Base-by-base conservation (phyloP, 495 filamentous ascomycete species). In the Mytilinidion resinicola region DNA sequence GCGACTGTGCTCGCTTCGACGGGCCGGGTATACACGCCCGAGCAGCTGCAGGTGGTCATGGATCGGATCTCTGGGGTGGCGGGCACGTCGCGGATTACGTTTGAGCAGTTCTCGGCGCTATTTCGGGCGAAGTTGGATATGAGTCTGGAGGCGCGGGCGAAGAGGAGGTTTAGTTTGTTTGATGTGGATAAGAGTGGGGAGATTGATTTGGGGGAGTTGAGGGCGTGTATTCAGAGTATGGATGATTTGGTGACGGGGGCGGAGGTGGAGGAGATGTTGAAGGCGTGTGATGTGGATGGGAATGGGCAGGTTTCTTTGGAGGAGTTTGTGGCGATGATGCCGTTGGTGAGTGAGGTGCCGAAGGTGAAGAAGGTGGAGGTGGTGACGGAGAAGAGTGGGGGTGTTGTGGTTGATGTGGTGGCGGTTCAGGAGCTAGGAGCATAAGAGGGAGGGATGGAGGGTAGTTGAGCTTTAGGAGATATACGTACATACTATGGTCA, bases 261-360 rank as follows among this genome's bases (percentile, higher is more conserved):
- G 4, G 56, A 59, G 38, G 20, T 59, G 5, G 37, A 38, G 6
- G 56, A 59, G 47, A 59, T 59, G 56, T 52, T 59, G 56, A 52
- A 52, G 37, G 53, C 17, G 21, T 59, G 56, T 34, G 56, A 59
- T 43, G 44, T 38, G 2, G 33, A 59, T 52, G 36, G 36, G 10
- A 41, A 59, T 34, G 56, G 56, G 21, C 30, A 44, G 19, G 53
- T 59, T 17, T 59, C 56, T 1, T 52, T 52, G 20, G 56, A 59
- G 56, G 56, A 59, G 49, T 59, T 59, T 17, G 49, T 59, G 47
- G 8, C 47, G 20, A 59, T 59, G 47, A 49, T 59, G 15, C 56
- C 56, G 11, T 21, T 39, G 5, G 19, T 47, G 48, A 33, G 25
- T 2, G 25, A 30, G 25, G 25, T 30, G 25, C 25, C 25, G 25